Evolutionary conservation across 352 stramenopile genomes (phyloP).

Genomic region (Labyrinthula sp.): DNA sequence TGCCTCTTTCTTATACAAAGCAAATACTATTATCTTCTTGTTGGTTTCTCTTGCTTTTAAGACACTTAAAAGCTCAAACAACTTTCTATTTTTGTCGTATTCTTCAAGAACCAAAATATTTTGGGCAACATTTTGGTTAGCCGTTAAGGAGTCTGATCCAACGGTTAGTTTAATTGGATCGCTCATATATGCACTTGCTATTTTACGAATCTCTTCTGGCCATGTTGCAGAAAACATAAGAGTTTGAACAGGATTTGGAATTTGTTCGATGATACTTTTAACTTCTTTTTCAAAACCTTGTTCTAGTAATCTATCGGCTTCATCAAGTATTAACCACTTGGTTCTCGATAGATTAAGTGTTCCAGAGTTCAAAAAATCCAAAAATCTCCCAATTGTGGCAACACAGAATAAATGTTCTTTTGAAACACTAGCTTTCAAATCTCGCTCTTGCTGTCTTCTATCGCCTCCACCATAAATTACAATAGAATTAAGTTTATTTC

Average conservation of each 20-base stretch:
- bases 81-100: slow-evolving; percentile 35
- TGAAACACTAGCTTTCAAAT: slow-evolving; percentile 47
- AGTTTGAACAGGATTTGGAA: slow-evolving; percentile 57
- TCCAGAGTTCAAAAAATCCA: slow-evolving; percentile 65
- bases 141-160: slow-evolving; percentile 76
- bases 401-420: slow-evolving; percentile 76
- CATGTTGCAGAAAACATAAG: slow-evolving; percentile 97
- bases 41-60: slow-evolving; percentile 37
- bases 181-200: slow-evolving; percentile 85
- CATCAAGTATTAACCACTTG: slow-evolving; percentile 71
- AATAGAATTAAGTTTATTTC: slow-evolving; percentile 26
- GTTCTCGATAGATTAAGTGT: slow-evolving; percentile 58
- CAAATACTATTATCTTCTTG: slow-evolving; percentile 85
- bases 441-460: slow-evolving; percentile 60
- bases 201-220: slow-evolving; percentile 85
- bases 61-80: slow-evolving; percentile 58
- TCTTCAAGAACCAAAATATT: slow-evolving; percentile 52
- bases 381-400: slow-evolving; percentile 64
- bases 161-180: slow-evolving; percentile 83
- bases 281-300: slow-evolving; percentile 61
- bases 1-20: slow-evolving; percentile 95
- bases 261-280: slow-evolving; percentile 61
- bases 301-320: slow-evolving; percentile 77
- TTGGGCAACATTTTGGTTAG: slow-evolving; percentile 92
- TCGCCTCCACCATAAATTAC: slow-evolving; percentile 55